These are phyloP conservation scores for Citrus unshiu DNA, from an alignment of 345 rosid species.

Conservation along the genomic window DNA sequence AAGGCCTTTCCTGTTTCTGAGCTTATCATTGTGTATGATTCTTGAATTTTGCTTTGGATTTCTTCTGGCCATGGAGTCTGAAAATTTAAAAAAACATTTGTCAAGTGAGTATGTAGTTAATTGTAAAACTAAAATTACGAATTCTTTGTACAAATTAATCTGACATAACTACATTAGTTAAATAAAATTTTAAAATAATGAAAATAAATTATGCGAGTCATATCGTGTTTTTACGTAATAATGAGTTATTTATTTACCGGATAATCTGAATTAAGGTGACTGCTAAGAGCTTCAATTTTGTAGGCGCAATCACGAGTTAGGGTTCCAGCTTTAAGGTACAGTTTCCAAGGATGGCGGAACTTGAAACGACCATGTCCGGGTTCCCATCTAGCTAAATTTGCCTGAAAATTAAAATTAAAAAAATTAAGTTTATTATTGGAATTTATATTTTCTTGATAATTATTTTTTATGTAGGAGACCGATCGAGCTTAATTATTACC, in stretches of 20 bases:
- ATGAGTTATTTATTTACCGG: conserved; percentile 2
- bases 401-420: neutral
- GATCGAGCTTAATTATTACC: neutral
- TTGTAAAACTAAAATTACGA: too few relatives aligned
- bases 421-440: neutral
- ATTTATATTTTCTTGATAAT: too few relatives aligned
- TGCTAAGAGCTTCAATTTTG: conserved; percentile 34
- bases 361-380: conserved; percentile 44
- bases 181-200: too few relatives aligned
- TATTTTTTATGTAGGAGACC: neutral
- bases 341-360: conserved; percentile 47
- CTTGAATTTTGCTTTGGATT: conserved; percentile 23
- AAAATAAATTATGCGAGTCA: too few relatives aligned
- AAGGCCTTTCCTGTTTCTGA: conserved; percentile 29
- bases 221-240: too few relatives aligned
- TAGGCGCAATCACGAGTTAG: conserved; percentile 34
- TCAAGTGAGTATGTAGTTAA: neutral
- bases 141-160: too few relatives aligned
- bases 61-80: neutral
- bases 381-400: conserved; percentile 38
- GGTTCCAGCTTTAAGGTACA: conserved; percentile 32
- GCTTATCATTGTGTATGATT: conserved; percentile 24
- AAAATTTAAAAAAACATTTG: neutral
- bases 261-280: conserved; percentile 18
- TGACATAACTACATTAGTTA: too few relatives aligned